Percentiles rank a stretch among this genome's conserved stretches.
Evolutionary conservation across 169 alveolate species (phyloP).

Genomic region (Cryptosporidium sp.): DNA sequence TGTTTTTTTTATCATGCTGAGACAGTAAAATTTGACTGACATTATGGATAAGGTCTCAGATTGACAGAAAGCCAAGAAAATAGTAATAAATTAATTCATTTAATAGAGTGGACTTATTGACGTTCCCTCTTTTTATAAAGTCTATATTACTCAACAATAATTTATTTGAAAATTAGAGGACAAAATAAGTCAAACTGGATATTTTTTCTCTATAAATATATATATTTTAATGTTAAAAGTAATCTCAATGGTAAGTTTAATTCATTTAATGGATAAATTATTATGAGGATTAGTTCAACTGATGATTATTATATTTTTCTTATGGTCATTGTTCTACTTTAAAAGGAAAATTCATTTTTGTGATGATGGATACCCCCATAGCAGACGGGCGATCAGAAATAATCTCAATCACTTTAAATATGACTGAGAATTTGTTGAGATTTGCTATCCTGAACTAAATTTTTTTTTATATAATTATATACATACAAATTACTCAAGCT

Average conservation of each 20-base stretch:
- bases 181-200: background rate
- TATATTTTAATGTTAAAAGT: too few relatives aligned
- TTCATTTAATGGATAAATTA: too few relatives aligned
- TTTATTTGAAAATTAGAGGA: too few relatives aligned
- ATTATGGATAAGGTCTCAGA: background rate
- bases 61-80: background rate
- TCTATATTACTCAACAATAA: too few relatives aligned
- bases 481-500: background rate
- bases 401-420: background rate
- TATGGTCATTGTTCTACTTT: background rate
- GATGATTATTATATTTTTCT: background rate
- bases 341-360: background rate
- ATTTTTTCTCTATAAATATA: too few relatives aligned
- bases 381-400: slow-evolving; percentile 77
- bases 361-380: slow-evolving; percentile 75
- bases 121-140: background rate
- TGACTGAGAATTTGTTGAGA: slow-evolving; percentile 49
- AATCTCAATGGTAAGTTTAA: background rate
- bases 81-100: too few relatives aligned
- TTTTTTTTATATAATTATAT: background rate
- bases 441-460: slow-evolving; percentile 69
- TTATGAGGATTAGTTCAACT: background rate
- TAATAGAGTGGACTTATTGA: too few relatives aligned
- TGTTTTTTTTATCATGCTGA: background rate
- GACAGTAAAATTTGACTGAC: background rate